phyloP scores from a whole-genome alignment of 176 grass and related monocot species.

The Oryza brachyantha region DNA sequence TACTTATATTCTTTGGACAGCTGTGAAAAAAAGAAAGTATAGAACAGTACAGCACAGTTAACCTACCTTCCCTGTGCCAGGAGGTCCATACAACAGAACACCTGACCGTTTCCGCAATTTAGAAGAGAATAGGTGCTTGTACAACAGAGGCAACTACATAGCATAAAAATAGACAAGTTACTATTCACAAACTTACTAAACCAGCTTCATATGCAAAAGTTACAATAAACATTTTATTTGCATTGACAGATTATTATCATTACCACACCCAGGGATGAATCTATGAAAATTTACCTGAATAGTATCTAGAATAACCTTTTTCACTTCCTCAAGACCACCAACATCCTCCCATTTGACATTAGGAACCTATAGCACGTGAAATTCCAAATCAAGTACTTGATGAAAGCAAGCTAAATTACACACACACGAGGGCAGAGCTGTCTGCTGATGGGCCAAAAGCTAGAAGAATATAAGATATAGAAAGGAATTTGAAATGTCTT shows the following conservation, averaged over 20 bases:
- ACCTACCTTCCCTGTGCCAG: slow-evolving; percentile 92
- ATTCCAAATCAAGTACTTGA: background rate
- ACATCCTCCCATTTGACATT: slow-evolving; percentile 99
- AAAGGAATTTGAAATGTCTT: slow-evolving; percentile 26
- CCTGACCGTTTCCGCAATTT: slow-evolving; percentile 80
- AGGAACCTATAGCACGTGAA: slow-evolving; percentile 59
- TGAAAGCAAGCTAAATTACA: slow-evolving; percentile 20
- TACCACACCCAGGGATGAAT: slow-evolving; percentile 3
- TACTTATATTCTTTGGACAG: background rate
- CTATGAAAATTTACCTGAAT: slow-evolving; percentile 59
- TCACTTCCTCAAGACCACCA: slow-evolving; percentile 98
- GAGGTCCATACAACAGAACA: slow-evolving; percentile 87
- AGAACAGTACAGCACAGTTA: background rate
- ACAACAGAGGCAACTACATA: slow-evolving; percentile 83
- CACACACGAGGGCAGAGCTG: background rate
- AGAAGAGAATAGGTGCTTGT: slow-evolving; percentile 96
- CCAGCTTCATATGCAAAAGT: slow-evolving; percentile 15
- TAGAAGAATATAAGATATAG: slow-evolving; percentile 13
- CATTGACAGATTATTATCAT: background rate
- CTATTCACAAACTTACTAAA: slow-evolving; percentile 8
- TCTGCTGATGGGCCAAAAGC: slow-evolving; percentile 18
- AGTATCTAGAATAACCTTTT: slow-evolving; percentile 97
- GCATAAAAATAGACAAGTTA: slow-evolving; percentile 22
- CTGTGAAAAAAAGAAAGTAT: background rate
- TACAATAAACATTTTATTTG: background rate